phyloP scores from a whole-genome alignment of 202 grass and related monocot genomes.

The Panicum hallii region DNA sequence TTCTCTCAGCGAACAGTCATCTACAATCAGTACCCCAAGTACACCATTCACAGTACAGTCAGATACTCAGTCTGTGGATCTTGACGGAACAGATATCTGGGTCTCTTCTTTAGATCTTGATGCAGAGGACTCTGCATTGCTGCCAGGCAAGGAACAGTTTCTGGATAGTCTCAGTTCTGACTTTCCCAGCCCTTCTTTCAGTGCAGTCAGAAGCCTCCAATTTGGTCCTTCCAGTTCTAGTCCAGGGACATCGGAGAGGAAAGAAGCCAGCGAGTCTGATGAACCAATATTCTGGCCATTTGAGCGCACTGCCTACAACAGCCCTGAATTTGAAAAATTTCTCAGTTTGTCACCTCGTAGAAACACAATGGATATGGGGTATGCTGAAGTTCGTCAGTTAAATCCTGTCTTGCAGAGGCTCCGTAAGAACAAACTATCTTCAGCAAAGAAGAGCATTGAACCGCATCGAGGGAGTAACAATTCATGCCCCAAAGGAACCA shows the following conservation, averaged over 20 bases:
- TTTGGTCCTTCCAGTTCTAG: slow-evolving; percentile 18
- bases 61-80: slow-evolving; percentile 41
- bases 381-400: slow-evolving; percentile 43
- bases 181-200: slow-evolving; percentile 73
- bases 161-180: slow-evolving; percentile 44
- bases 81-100: slow-evolving; percentile 70
- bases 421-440: slow-evolving; percentile 46
- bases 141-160: slow-evolving; percentile 55
- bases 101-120: slow-evolving; percentile 67
- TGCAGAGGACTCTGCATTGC: slow-evolving; percentile 58
- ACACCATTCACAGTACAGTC: slow-evolving; percentile 28
- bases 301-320: slow-evolving; percentile 50
- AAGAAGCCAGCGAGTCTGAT: slow-evolving; percentile 37
- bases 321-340: slow-evolving; percentile 60
- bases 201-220: slow-evolving; percentile 36
- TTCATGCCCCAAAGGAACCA: slow-evolving; percentile 28
- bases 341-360: slow-evolving; percentile 60
- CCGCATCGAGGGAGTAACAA: neutral
- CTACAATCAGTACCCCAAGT: slow-evolving; percentile 39
- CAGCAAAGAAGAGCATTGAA: slow-evolving; percentile 23
- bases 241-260: slow-evolving; percentile 2
- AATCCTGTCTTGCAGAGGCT: slow-evolving; percentile 52
- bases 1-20: slow-evolving; percentile 37
- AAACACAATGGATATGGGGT: slow-evolving; percentile 15
- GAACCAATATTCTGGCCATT: slow-evolving; percentile 84